Conservation (phyloP, 768 basidiomycete genomes). For the Trametes meyenii region DNA sequence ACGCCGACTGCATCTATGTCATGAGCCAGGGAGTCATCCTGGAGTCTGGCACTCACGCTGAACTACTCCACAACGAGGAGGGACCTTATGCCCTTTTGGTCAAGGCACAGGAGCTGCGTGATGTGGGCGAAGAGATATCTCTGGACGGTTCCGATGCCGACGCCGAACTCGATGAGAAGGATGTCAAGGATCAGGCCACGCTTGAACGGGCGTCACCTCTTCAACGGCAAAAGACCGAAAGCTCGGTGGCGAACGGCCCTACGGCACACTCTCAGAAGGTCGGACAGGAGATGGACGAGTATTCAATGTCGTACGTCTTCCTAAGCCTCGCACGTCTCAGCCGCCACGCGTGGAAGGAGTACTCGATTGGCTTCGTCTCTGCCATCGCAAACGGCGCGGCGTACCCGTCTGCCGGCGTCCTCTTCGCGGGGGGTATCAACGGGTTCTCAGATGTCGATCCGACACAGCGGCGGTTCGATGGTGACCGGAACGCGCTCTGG, state of each 20-base stretch:
- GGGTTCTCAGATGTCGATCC: slow-evolving; percentile 52
- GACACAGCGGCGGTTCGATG: slow-evolving; percentile 49
- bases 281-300: slow-evolving; percentile 36
- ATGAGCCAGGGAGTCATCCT: slow-evolving; percentile 86
- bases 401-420: slow-evolving; percentile 72
- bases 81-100: slow-evolving; percentile 78
- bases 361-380: slow-evolving; percentile 56
- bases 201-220: slow-evolving; percentile 59
- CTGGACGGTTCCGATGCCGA: slow-evolving; percentile 25
- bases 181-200: slow-evolving; percentile 54
- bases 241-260: slow-evolving; percentile 69
- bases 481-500: slow-evolving; percentile 75
- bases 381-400: slow-evolving; percentile 63
- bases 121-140: slow-evolving; percentile 39
- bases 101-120: slow-evolving; percentile 77
- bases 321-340: slow-evolving; percentile 68
- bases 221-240: slow-evolving; percentile 51
- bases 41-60: slow-evolving; percentile 77
- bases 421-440: slow-evolving; percentile 63
- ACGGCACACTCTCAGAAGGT: slow-evolving; percentile 48
- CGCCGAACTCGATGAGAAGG: slow-evolving; percentile 33
- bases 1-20: slow-evolving; percentile 81
- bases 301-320: slow-evolving; percentile 62
- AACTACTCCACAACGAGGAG: slow-evolving; percentile 57
- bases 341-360: slow-evolving; percentile 56